These are phyloP conservation scores for Beauveria australis DNA, from an alignment of 2,329 filamentous ascomycete genomes.

Conservation along the genomic window DNA sequence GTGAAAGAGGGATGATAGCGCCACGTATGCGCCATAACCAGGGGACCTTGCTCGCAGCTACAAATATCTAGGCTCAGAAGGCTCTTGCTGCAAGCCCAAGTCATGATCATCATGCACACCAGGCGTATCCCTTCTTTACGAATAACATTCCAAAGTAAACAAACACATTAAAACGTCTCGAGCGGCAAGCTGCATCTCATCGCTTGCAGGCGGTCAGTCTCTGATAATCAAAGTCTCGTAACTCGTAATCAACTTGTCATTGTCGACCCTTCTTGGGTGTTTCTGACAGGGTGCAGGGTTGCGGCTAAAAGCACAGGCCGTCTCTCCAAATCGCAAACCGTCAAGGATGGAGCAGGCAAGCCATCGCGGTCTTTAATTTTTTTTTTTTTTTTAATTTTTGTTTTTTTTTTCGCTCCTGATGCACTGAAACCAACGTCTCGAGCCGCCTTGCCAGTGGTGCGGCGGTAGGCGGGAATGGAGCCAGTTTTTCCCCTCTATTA, in stretches of 20 bases:
- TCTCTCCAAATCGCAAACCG: conserved; percentile 1
- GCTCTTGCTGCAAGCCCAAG: background rate
- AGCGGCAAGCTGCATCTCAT: background rate
- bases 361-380: background rate
- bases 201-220: background rate
- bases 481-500: background rate
- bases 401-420: background rate
- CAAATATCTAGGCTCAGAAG: background rate
- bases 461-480: background rate
- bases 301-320: conserved; percentile 5
- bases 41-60: background rate
- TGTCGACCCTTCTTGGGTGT: background rate
- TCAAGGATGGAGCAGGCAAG: background rate
- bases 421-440: conserved; percentile 3
- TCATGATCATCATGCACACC: background rate
- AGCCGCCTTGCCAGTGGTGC: background rate
- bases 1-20: conserved; percentile 4
- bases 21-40: conserved; percentile 2
- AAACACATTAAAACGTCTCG: too few species aligned
- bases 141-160: too few species aligned
- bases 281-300: background rate
- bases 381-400: background rate
- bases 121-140: too few species aligned
- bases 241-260: background rate
- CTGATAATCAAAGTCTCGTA: background rate